Evolutionary conservation across 2,329 filamentous ascomycete genomes (phyloP), one percentile per base, ranked within the genome.

Genomic region (Xylariaceae sp.): DNA sequence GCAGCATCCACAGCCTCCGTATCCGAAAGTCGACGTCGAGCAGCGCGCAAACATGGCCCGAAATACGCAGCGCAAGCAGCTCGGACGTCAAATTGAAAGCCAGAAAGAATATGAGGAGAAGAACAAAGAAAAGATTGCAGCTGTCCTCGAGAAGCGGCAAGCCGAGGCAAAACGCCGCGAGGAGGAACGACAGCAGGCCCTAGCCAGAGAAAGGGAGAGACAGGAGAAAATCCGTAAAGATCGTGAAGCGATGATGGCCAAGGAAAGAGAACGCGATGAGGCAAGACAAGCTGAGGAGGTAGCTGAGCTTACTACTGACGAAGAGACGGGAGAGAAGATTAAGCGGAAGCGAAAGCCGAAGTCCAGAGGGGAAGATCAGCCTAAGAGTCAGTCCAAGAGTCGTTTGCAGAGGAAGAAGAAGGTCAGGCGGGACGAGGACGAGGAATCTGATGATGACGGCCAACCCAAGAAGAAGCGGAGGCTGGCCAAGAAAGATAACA

Each of bases 21-120:
- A 97, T 74, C 95, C 94, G 6, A 89, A 91, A 67, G 84, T 89
- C 58, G 92, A 97, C 66, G 86, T 99, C 31, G 94, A 98, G 73
- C 91, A 96, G 75, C 92, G 96, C 70, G 94, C 95, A 39, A 96
- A 91, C 80, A 99, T 99, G 95, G 93, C 92, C 63, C 88, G 90
- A 59, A 96, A 97, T 73, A 99, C 96, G 1, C 91, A 96, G 77
- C 89, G 91, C 63, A 92, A 91, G 68, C 94, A 99, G 73, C 84
- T 99, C 11, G 91, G 96, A 69, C 87, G 92, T 67, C 89, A 91
- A 4, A 85, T 94, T 44, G 87, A 91, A 63, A 89, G 86, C 65
- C 95, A 99, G 73, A 88, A 86, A 61, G 91, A 96, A 62, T 98
- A 96, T 74, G 95, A 99, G 73, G 89, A 92, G 67, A 92, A 91